A percentile compares a stretch with the other conserved stretches of the same genome.
Evolutionary conservation across 1,139 yeast genomes (phyloP).

Genomic region (Candida sojae): DNA sequence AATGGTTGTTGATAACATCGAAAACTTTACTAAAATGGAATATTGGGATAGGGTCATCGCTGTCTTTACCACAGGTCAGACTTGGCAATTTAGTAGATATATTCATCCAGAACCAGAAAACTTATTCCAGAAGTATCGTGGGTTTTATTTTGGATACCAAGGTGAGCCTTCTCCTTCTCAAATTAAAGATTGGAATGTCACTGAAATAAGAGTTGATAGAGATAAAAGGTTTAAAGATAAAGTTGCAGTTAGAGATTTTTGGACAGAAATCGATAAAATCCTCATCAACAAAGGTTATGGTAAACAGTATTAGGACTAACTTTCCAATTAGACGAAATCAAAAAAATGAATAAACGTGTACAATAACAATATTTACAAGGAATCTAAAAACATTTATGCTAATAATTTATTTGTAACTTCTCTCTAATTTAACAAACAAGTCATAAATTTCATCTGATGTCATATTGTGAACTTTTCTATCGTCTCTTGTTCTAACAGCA

Average conservation of each 20-base stretch:
- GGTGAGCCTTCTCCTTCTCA: conserved; percentile 81
- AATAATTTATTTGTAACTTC: conserved; percentile 28
- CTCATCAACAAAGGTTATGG: conserved; percentile 51
- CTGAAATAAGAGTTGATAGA: conserved; percentile 74
- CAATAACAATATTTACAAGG: conserved; percentile 12
- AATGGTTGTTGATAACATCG: conserved; percentile 85
- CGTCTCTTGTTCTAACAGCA: conserved; percentile 65
- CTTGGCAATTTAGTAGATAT: conserved; percentile 93
- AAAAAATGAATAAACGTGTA: conserved; percentile 4
- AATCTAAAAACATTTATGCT: not conserved
- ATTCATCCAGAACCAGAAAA: conserved; percentile 79
- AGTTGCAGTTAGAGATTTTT: conserved; percentile 79
- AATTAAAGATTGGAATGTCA: conserved; percentile 86
- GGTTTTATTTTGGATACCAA: conserved; percentile 73
- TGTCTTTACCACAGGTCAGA: conserved; percentile 93
- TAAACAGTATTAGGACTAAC: conserved; percentile 9
- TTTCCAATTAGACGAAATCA: not conserved
- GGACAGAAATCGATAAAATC: conserved; percentile 74
- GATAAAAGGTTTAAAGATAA: conserved; percentile 85
- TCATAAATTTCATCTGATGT: conserved; percentile 48
- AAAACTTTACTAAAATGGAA: conserved; percentile 88
- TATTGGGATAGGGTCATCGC: conserved; percentile 98
- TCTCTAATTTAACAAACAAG: conserved; percentile 54
- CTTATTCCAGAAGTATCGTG: conserved; percentile 81
- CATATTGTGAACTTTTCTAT: conserved; percentile 48